A percentile compares a stretch with the other conserved stretches of the same genome.
Conservation (phyloP, 495 filamentous ascomycete genomes). For the Coniosporium apollinis region DNA sequence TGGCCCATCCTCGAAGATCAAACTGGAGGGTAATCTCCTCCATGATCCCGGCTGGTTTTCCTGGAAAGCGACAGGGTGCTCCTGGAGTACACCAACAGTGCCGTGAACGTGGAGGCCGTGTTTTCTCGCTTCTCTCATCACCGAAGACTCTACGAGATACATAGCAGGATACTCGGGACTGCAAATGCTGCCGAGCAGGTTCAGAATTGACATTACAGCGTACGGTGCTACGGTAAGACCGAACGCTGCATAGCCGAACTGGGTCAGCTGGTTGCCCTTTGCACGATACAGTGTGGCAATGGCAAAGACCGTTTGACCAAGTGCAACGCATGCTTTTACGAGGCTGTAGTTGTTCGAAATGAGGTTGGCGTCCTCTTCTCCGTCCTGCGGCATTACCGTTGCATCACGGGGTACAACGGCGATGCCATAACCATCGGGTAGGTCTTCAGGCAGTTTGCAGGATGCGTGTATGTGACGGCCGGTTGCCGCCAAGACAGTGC, state of each 20-base stretch:
- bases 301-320: conserved; percentile 27
- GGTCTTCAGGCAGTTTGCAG: neutral
- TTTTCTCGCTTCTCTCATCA: conserved; percentile 27
- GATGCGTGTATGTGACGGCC: neutral
- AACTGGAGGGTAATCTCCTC: neutral
- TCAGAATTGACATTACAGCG: conserved; percentile 50
- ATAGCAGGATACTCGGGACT: conserved; percentile 25
- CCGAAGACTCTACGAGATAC: conserved; percentile 25
- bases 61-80: neutral
- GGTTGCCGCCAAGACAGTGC: neutral
- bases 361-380: neutral
- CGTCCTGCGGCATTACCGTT: neutral
- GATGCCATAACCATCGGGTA: neutral
- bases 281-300: conserved; percentile 22
- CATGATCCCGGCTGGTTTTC: neutral
- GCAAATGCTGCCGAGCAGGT: conserved; percentile 31
- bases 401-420: conserved; percentile 1
- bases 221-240: conserved; percentile 35
- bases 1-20: neutral
- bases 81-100: neutral
- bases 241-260: conserved; percentile 30
- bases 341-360: conserved; percentile 15
- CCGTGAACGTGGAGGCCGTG: neutral
- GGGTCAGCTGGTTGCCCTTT: conserved; percentile 23
- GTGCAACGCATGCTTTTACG: conserved; percentile 20